Percentiles rank a stretch among this genome's conserved stretches.
phyloP scores from a whole-genome alignment of 83 land plant species.

The Picea abies region DNA sequence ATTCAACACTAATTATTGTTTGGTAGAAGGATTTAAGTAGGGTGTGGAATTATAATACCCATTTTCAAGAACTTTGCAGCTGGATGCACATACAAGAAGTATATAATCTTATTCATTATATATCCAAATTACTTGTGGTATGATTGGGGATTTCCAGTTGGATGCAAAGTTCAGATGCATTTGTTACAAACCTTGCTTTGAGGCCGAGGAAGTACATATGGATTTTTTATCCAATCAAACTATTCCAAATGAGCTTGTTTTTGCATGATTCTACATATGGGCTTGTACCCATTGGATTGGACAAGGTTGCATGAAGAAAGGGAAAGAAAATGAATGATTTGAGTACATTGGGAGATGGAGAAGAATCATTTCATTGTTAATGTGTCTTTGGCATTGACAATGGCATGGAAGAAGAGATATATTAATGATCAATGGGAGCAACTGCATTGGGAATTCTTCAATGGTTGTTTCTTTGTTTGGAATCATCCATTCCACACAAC shows the following conservation, averaged over 20 bases:
- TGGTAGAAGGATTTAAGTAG: too few species aligned
- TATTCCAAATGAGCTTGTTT: not conserved
- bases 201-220: not conserved
- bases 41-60: too few species aligned
- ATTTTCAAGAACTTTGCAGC: too few species aligned
- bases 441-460: not conserved
- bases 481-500: not conserved
- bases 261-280: not conserved
- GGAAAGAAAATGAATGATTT: not conserved
- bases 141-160: too few species aligned
- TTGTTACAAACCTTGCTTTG: not conserved
- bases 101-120: too few species aligned
- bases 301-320: not conserved
- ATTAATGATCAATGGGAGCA: not conserved
- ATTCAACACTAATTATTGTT: too few species aligned
- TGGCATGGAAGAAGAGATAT: not conserved
- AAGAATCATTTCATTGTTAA: not conserved
- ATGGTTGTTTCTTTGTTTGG: not conserved
- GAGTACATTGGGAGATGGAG: not conserved
- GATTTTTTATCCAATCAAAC: not conserved
- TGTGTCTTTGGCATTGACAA: not conserved
- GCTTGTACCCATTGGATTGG: not conserved
- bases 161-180: too few species aligned
- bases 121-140: too few species aligned
- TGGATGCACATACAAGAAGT: too few species aligned